Evolutionary conservation across 306 rosid genomes (phyloP).

Genomic region (peach (Prunus persica)): DNA sequence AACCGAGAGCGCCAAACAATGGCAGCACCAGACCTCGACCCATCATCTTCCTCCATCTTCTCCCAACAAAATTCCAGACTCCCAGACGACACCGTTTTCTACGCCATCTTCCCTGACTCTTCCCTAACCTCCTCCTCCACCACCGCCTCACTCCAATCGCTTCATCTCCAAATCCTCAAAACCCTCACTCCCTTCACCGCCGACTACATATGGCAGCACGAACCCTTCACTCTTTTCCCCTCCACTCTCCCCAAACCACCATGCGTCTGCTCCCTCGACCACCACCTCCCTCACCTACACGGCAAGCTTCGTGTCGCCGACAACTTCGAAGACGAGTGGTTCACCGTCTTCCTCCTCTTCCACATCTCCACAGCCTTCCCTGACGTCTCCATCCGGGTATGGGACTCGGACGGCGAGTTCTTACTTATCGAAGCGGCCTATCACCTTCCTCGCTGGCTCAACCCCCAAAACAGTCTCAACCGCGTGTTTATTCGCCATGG

Average conservation of each 20-base stretch:
- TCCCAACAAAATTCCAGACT: constrained; percentile 36
- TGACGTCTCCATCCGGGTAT: constrained; percentile 59
- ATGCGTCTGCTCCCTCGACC: constrained; percentile 52
- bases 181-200: constrained; percentile 51
- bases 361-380: constrained; percentile 54
- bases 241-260: constrained; percentile 47
- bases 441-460: constrained; percentile 95
- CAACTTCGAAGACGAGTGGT: constrained; percentile 92
- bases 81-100: constrained; percentile 84
- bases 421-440: constrained; percentile 90
- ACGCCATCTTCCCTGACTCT: constrained; percentile 61
- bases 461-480: constrained; percentile 64
- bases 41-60: constrained; percentile 38
- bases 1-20: neutral
- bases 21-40: constrained; percentile 21
- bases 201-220: constrained; percentile 88
- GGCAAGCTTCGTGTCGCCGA: constrained; percentile 87
- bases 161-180: constrained; percentile 69
- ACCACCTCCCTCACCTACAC: constrained; percentile 65
- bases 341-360: constrained; percentile 82
- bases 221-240: constrained; percentile 65
- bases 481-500: constrained; percentile 75
- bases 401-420: constrained; percentile 98
- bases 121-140: constrained; percentile 18
- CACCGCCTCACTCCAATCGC: constrained; percentile 57